A percentile compares a stretch with the other conserved stretches of the same genome.
phyloP scores from a whole-genome alignment of 2,329 filamentous ascomycete genomes.

The Cryphonectria japonica region DNA sequence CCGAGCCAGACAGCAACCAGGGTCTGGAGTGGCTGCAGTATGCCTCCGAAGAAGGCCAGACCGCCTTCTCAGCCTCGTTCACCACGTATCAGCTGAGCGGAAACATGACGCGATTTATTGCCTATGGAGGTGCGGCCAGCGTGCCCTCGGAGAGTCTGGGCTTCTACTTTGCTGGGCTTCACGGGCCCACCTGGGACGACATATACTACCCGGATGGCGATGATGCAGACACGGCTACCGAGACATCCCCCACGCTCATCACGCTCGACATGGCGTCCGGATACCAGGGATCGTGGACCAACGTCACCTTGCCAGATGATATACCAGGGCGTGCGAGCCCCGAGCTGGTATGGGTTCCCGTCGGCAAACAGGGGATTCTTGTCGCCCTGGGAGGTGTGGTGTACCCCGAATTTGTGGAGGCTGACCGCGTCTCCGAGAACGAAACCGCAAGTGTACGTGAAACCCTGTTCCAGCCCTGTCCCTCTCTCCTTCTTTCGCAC shows the following conservation, averaged over 20 bases:
- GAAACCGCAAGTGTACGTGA: constrained; percentile 45
- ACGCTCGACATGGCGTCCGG: constrained; percentile 62
- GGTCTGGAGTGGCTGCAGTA: constrained; percentile 57
- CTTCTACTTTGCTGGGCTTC: constrained; percentile 72
- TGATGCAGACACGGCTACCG: constrained; percentile 43
- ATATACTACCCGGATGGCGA: constrained; percentile 47
- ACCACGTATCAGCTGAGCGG: constrained; percentile 41
- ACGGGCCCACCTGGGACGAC: constrained; percentile 51
- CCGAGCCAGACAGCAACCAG: constrained; percentile 45
- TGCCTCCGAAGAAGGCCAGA: constrained; percentile 52
- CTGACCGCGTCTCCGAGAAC: constrained; percentile 37
- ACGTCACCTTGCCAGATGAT: constrained; percentile 53
- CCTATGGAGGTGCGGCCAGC: constrained; percentile 65
- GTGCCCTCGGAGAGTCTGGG: constrained; percentile 72
- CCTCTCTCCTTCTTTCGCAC: not conserved
- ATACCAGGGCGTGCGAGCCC: constrained; percentile 63
- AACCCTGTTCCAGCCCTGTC: not conserved
- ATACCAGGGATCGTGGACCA: constrained; percentile 57
- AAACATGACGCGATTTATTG: constrained; percentile 62
- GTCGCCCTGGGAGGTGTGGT: constrained; percentile 77
- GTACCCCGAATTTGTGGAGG: constrained; percentile 54
- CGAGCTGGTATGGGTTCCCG: constrained; percentile 76
- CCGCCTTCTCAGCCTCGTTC: constrained; percentile 50
- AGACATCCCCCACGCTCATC: constrained; percentile 61
- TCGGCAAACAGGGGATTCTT: constrained; percentile 74